phyloP scores from a whole-genome alignment of 768 basidiomycete species.

The Leucogyrophana mollusca region DNA sequence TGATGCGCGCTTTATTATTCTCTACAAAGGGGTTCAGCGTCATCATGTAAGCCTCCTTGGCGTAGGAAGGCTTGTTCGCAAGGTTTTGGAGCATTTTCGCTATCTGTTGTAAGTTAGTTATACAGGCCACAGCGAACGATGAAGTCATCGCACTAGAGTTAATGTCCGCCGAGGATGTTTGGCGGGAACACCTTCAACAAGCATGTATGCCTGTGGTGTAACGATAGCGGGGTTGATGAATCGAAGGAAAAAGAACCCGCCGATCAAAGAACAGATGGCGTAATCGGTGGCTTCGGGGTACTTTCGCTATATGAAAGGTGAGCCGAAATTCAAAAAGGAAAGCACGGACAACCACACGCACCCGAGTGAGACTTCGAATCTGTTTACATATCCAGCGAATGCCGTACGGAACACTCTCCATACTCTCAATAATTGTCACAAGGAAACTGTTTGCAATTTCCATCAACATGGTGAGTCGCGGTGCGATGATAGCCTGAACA shows the following conservation, averaged over 20 bases:
- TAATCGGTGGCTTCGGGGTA: constrained; percentile 99
- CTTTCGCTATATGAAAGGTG: constrained; percentile 65
- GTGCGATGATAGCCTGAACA: constrained; percentile 97
- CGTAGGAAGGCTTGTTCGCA: constrained; percentile 97
- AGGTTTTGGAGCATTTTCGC: constrained; percentile 99
- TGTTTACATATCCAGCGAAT: constrained; percentile 99
- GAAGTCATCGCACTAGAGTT: constrained; percentile 63
- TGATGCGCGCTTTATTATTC: constrained; percentile 97
- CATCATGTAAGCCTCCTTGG: constrained; percentile 99
- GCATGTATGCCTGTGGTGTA: constrained; percentile 99
- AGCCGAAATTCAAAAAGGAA: constrained; percentile 5
- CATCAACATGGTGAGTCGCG: constrained; percentile 98
- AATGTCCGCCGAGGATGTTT: constrained; percentile 96
- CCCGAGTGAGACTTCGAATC: constrained; percentile 93
- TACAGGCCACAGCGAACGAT: not conserved
- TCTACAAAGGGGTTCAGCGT: constrained; percentile 98
- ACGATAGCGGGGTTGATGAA: constrained; percentile 99
- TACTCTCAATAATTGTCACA: constrained; percentile 95
- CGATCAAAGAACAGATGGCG: constrained; percentile 97
- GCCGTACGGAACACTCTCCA: constrained; percentile 98
- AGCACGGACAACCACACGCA: constrained; percentile 34
- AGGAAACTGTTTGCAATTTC: constrained; percentile 99
- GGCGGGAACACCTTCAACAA: constrained; percentile 96
- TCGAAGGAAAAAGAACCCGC: constrained; percentile 99
- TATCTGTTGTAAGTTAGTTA: constrained; percentile 53